Conservation (phyloP, 805 yeast species). For the Clavispora santaluciae region DNA sequence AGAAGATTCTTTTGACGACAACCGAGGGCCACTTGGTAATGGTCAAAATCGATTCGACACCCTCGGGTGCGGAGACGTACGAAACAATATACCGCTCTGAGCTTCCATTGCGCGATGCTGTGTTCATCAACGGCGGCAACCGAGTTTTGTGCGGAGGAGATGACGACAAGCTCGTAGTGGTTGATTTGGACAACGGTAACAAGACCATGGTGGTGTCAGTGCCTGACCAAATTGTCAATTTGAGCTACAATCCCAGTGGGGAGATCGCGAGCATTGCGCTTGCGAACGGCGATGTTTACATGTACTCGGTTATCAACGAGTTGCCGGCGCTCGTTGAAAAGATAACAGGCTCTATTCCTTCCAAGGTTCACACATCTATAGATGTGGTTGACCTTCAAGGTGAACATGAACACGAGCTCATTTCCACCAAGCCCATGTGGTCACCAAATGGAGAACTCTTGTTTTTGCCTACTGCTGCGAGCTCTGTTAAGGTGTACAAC, state of each 20-base stretch:
- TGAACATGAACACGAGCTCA: slow-evolving; percentile 42
- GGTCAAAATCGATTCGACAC: slow-evolving; percentile 1
- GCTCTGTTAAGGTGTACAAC: slow-evolving; percentile 43
- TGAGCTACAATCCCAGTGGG: slow-evolving; percentile 53
- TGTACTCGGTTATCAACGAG: slow-evolving; percentile 54
- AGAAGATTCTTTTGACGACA: slow-evolving; percentile 30
- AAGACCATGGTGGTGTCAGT: slow-evolving; percentile 27
- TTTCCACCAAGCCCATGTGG: slow-evolving; percentile 63
- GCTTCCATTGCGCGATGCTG: slow-evolving; percentile 47
- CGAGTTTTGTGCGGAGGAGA: slow-evolving; percentile 63
- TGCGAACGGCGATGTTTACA: slow-evolving; percentile 53
- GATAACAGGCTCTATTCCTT: slow-evolving; percentile 37
- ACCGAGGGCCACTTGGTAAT: slow-evolving; percentile 36
- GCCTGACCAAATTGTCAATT: slow-evolving; percentile 52
- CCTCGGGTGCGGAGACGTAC: slow-evolving; percentile 25
- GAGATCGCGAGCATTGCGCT: slow-evolving; percentile 56
- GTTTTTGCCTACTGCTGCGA: slow-evolving; percentile 57
- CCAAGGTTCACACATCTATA: slow-evolving; percentile 28
- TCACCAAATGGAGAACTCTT: slow-evolving; percentile 62
- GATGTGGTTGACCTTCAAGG: slow-evolving; percentile 33
- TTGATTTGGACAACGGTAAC: slow-evolving; percentile 35
- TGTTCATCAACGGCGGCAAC: slow-evolving; percentile 57
- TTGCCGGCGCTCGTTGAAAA: slow-evolving; percentile 48
- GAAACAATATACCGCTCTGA: slow-evolving; percentile 42
- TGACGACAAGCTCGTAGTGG: slow-evolving; percentile 49